Base-by-base conservation (phyloP, 2,329 filamentous ascomycete genomes). In the Nakataea oryzae region DNA sequence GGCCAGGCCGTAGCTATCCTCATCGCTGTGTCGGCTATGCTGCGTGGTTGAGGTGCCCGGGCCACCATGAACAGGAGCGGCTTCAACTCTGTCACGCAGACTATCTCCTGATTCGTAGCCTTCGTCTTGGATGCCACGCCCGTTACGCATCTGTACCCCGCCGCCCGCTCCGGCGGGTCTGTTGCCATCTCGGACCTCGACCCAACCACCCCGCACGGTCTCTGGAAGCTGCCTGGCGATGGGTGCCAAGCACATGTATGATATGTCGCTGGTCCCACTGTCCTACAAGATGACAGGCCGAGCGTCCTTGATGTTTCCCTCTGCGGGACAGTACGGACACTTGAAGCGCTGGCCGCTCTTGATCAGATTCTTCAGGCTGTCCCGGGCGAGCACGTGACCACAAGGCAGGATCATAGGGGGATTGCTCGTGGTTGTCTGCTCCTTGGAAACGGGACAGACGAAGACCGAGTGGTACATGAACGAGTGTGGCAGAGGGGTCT, bases 331-430 rank as follows among this genome's bases (percentile, higher is more conserved):
- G 72, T 99, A 99, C 0, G 95, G 95, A 70, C 95, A 99, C 74
- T 99, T 99, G 80, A 96, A 96, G 64, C 88, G 80, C 55, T 79
- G 83, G 0, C 88, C 88, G 41, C 24, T 50, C 75, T 96, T 96
- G 62, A 87, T 87, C 55, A 97, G 80, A 70, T 86, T 87, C 64
- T 89, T 85, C 60, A 99, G 77, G 41, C 88, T 92, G 70, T 97
- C 93, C 66, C 87, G 84, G 24, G 92, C 93, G 64, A 99, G 87
- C 61, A 97, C 93, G 76, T 99, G 95, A 7, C 95, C 93, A 71
- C 95, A 99, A 0, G 91, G 90, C 71, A 99, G 86, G 84, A 97
- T 95, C 89, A 97, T 96, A 2, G 95, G 92, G 13, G 95, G 95
- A 73, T 99, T 99, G 28, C 82, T 77, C 70, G 96, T 92, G 0